Conservation (phyloP, 2,329 filamentous ascomycete genomes). For the Apiospora pterosperma region DNA sequence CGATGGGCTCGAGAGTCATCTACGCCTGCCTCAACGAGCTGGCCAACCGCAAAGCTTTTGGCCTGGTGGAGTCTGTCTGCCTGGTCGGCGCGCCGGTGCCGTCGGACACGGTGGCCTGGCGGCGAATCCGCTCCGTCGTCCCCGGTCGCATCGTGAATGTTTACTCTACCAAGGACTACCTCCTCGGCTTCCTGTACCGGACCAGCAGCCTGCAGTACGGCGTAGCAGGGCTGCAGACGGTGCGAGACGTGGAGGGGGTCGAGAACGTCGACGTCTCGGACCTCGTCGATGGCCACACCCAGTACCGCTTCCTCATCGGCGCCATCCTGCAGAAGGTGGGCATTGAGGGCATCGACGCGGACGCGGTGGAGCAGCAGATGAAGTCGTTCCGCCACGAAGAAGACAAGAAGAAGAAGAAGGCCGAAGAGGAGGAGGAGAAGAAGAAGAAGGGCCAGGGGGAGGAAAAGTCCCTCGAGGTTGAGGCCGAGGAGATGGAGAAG, state of each 20-base stretch:
- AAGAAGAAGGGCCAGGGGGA: neutral
- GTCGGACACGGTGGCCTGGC: conserved; percentile 69
- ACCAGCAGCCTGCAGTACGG: conserved; percentile 81
- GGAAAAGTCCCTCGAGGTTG: neutral
- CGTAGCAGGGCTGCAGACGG: conserved; percentile 75
- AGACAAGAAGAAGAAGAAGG: conserved; percentile 24
- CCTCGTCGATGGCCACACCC: conserved; percentile 66
- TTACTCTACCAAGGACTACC: conserved; percentile 81
- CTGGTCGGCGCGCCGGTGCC: conserved; percentile 80
- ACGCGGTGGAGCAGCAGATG: conserved; percentile 30
- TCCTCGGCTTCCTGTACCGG: conserved; percentile 84
- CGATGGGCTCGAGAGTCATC: conserved; percentile 76
- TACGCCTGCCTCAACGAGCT: conserved; percentile 76
- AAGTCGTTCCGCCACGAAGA: conserved; percentile 21
- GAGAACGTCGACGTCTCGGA: conserved; percentile 69
- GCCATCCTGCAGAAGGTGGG: conserved; percentile 65
- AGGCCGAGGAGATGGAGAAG: neutral
- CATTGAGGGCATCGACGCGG: conserved; percentile 62
- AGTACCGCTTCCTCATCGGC: conserved; percentile 67
- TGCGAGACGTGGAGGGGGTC: conserved; percentile 61
- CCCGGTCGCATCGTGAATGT: conserved; percentile 83
- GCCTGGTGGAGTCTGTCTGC: conserved; percentile 77
- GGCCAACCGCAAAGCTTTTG: conserved; percentile 75
- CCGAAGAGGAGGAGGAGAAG: conserved; percentile 4
- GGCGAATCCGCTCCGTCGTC: conserved; percentile 73